A percentile compares a stretch with the other conserved stretches of the same genome.
Evolutionary conservation across 352 stramenopile genomes (phyloP).

Genomic region (Phytophthora multivora): DNA sequence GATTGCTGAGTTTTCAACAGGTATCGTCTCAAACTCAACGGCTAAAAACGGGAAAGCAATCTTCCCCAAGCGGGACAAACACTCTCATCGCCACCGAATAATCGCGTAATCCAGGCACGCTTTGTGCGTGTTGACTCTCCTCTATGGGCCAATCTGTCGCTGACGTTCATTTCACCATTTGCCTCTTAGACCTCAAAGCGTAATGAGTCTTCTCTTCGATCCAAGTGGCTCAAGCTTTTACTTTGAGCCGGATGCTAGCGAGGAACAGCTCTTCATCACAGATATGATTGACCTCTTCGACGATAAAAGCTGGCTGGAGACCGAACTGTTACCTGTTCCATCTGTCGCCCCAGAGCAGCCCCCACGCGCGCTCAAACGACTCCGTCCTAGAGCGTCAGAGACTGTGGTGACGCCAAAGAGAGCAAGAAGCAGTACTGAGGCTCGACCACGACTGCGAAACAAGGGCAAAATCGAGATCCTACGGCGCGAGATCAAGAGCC

Average conservation of each 20-base stretch:
- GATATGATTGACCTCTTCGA: conserved; percentile 22
- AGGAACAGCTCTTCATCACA: conserved; percentile 3
- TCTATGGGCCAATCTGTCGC: background rate
- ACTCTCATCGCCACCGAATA: conserved; percentile 7
- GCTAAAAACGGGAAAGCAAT: conserved; percentile 16
- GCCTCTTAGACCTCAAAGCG: background rate
- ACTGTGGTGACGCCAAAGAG: conserved; percentile 4
- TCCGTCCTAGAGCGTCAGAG: background rate
- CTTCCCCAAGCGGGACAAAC: conserved; percentile 9
- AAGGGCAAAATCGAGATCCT: conserved; percentile 33
- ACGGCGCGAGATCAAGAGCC: conserved; percentile 12
- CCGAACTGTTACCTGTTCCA: background rate
- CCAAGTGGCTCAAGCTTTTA: conserved; percentile 9
- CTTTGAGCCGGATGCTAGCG: conserved; percentile 6
- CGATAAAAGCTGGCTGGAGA: background rate
- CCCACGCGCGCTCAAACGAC: background rate
- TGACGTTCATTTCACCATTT: conserved; percentile 15
- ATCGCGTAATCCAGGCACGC: conserved; percentile 13
- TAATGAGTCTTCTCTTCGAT: conserved; percentile 21
- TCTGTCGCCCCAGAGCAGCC: background rate
- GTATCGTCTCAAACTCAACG: conserved; percentile 10
- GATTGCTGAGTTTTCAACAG: conserved; percentile 13
- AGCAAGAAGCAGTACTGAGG: background rate
- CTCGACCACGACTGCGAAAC: conserved; percentile 23
- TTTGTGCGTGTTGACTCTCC: conserved; percentile 20